These are phyloP conservation scores for Suillus fuscotomentosus DNA, from an alignment of 768 basidiomycete species.

Conservation along the genomic window DNA sequence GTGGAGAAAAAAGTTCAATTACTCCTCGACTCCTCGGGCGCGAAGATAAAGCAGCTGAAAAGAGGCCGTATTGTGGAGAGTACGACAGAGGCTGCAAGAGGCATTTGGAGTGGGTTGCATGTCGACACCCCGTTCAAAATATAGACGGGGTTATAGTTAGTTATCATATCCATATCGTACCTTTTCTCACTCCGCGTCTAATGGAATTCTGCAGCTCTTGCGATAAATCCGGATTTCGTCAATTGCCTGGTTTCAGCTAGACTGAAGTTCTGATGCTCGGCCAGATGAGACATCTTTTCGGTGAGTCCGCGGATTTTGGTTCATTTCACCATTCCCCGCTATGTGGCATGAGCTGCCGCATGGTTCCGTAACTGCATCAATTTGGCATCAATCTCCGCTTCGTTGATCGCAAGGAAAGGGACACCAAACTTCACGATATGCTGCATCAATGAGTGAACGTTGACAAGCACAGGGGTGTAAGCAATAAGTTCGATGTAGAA, in stretches of 20 bases:
- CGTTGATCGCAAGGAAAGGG: background rate
- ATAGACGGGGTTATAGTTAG: constrained; percentile 25
- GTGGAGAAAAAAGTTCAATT: constrained; percentile 80
- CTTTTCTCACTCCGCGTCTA: constrained; percentile 3
- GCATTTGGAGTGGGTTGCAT: constrained; percentile 89
- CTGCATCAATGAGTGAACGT: background rate
- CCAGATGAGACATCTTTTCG: background rate
- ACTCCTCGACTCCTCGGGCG: constrained; percentile 83
- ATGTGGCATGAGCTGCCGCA: background rate
- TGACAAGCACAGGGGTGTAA: background rate
- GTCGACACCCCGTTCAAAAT: constrained; percentile 66
- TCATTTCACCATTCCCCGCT: background rate
- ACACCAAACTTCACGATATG: background rate
- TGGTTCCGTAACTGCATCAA: background rate
- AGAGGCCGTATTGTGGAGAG: constrained; percentile 66
- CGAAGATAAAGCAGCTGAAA: constrained; percentile 81
- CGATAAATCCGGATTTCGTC: background rate
- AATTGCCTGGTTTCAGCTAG: background rate
- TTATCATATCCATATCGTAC: background rate
- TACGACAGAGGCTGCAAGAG: constrained; percentile 75
- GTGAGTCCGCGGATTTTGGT: background rate
- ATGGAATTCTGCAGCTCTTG: background rate
- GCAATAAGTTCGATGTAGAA: background rate
- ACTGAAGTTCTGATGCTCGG: background rate
- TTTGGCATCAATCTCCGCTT: background rate